These are phyloP conservation scores for Thelephora terrestris DNA, from an alignment of 1,284 basidiomycete genomes.

Conservation along the genomic window DNA sequence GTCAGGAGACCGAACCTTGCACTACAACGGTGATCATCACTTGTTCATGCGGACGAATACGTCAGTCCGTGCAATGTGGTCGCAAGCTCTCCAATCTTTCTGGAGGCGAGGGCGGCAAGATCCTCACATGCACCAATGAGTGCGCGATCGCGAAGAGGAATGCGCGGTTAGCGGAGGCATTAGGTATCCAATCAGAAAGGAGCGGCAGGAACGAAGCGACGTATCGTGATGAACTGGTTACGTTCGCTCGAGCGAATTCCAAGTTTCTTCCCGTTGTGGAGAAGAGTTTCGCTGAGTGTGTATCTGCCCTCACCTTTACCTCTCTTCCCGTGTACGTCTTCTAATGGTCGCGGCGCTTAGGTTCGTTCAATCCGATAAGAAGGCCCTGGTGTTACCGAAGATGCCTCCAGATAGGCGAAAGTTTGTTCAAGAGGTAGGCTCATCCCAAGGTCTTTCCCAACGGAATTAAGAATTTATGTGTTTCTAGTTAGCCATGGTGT, in stretches of 20 bases:
- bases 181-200: conserved; percentile 61
- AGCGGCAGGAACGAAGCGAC: conserved; percentile 26
- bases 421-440: conserved; percentile 63
- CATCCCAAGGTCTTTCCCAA: neutral
- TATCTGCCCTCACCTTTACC: conserved; percentile 12
- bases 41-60: conserved; percentile 77
- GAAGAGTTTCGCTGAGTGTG: conserved; percentile 69
- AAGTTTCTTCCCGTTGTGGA: conserved; percentile 69
- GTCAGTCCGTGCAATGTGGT: conserved; percentile 64
- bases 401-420: conserved; percentile 72
- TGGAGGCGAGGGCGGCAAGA: conserved; percentile 26
- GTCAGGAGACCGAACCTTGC: conserved; percentile 74
- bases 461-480: neutral
- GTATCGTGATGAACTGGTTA: conserved; percentile 53
- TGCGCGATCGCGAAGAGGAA: conserved; percentile 80
- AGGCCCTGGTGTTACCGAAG: conserved; percentile 66
- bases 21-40: conserved; percentile 49
- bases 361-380: conserved; percentile 61
- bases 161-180: conserved; percentile 74
- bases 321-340: neutral
- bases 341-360: conserved; percentile 22
- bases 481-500: conserved; percentile 56
- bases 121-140: conserved; percentile 72
- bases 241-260: conserved; percentile 49
- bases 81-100: conserved; percentile 36